Evolutionary conservation across 106 monocot genomes (phyloP), one percentile per base, ranked within the genome.

Genomic region (Platanthera guangdongensis): DNA sequence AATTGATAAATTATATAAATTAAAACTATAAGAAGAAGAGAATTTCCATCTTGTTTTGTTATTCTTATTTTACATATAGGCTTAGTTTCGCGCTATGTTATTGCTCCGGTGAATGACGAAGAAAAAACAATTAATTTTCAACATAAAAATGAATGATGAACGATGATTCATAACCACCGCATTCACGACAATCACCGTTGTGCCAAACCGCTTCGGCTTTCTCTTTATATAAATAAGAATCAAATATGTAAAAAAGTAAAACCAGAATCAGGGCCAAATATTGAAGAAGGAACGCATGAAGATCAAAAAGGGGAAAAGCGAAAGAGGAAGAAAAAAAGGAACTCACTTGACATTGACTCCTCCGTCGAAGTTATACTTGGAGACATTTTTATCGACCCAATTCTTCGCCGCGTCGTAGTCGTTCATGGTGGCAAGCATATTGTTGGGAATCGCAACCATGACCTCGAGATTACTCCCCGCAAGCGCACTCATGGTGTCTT

Each of bases 381-480:
- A 74, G 46, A 86, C 86, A 47, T 86, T 86, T 15, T 53, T 63
- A 16, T 69, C 77, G 7, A 86, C 86, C 86, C 86, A 86, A 7
- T 78, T 72, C 78, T 86, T 83, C 10, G 86, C 86, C 6, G 76
- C 28, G 15, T 74, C 77, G 30, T 86, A 86, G 52, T 80, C 83
- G 18, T 74, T 86, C 83, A 86, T 83, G 4, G 14, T 18, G 0
- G 55, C 76, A 8, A 86, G 83, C 83, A 77, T 72, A 65, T 83
- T 75, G 80, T 86, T 86, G 9, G 86, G 86, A 47, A 86, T 83
- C 2, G 86, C 86, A 13, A 86, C 59, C 86, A 86, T 86, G 5
- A 86, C 86, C 67, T 86, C 86, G 25, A 86, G 82, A 46, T 82
- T 52, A 3, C 54, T 73, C 13, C 86, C 86, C 0, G 82, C 86